Conservation (phyloP, 2,329 filamentous ascomycete genomes). For the Fonsecaea nubica region DNA sequence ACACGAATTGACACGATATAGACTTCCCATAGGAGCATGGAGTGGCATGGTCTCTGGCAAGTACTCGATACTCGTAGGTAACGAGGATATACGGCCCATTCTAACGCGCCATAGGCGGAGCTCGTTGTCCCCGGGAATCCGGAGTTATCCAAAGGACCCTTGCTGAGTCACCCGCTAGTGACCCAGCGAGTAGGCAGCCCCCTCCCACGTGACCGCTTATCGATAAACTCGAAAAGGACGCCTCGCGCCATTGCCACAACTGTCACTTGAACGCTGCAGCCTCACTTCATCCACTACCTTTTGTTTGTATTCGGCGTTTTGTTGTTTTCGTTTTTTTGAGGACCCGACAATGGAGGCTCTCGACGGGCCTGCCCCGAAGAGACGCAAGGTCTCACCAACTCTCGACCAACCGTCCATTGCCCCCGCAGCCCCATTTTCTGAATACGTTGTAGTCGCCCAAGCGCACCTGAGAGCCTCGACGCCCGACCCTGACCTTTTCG, state of each 20-base stretch:
- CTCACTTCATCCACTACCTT: background rate
- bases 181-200: background rate
- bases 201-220: slow-evolving; percentile 20
- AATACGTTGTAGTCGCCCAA: slow-evolving; percentile 26
- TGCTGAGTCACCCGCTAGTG: background rate
- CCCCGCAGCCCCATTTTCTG: slow-evolving; percentile 25
- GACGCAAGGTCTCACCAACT: slow-evolving; percentile 19
- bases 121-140: background rate
- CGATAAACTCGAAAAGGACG: background rate
- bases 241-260: background rate
- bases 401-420: background rate
- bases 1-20: slow-evolving; percentile 1
- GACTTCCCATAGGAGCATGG: background rate
- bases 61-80: background rate
- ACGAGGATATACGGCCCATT: too few relatives aligned
- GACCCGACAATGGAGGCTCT: slow-evolving; percentile 15
- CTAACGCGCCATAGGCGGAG: background rate
- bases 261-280: slow-evolving; percentile 1
- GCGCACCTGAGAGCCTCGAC: slow-evolving; percentile 3
- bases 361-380: slow-evolving; percentile 19
- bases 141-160: background rate
- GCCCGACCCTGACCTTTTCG: slow-evolving; percentile 2
- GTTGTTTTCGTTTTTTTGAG: background rate
- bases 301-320: background rate
- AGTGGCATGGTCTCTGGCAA: background rate